A percentile compares a stretch with the other conserved stretches of the same genome.
These are phyloP conservation scores for Penicillium psychrosexuale DNA, from an alignment of 2,329 filamentous ascomycete species.

Conservation along the genomic window DNA sequence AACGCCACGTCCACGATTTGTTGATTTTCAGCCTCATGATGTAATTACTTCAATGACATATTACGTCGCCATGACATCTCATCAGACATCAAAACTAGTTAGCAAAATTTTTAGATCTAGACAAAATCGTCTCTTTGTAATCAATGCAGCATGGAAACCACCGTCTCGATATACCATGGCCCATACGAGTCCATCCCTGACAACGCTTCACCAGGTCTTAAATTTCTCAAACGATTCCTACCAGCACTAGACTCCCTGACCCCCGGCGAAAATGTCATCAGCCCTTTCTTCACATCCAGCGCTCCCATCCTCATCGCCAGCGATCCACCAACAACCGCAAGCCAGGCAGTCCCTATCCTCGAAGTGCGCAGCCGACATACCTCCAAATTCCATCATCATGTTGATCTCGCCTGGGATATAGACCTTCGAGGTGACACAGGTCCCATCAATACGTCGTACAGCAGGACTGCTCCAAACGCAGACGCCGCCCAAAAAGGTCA, in stretches of 20 bases:
- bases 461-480: background rate
- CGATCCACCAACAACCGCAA: constrained; percentile 12
- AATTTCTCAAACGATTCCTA: constrained; percentile 22
- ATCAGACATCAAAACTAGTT: background rate
- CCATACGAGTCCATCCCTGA: constrained; percentile 18
- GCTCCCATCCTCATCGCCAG: constrained; percentile 18
- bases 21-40: constrained; percentile 1
- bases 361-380: constrained; percentile 19
- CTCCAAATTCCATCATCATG: constrained; percentile 13
- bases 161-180: constrained; percentile 18
- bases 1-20: background rate
- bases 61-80: constrained; percentile 1
- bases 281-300: constrained; percentile 16
- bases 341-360: constrained; percentile 11
- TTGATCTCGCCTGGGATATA: constrained; percentile 24
- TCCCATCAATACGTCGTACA: background rate
- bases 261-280: constrained; percentile 2
- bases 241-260: constrained; percentile 18
- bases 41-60: constrained; percentile 3
- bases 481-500: background rate
- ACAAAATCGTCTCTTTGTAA: background rate
- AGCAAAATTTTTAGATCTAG: background rate
- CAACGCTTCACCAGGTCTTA: constrained; percentile 17
- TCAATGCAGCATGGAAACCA: constrained; percentile 5
- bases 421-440: constrained; percentile 1